Evolutionary conservation across 2,329 filamentous ascomycete species (phyloP).

Genomic region (Ustulina deusta): DNA sequence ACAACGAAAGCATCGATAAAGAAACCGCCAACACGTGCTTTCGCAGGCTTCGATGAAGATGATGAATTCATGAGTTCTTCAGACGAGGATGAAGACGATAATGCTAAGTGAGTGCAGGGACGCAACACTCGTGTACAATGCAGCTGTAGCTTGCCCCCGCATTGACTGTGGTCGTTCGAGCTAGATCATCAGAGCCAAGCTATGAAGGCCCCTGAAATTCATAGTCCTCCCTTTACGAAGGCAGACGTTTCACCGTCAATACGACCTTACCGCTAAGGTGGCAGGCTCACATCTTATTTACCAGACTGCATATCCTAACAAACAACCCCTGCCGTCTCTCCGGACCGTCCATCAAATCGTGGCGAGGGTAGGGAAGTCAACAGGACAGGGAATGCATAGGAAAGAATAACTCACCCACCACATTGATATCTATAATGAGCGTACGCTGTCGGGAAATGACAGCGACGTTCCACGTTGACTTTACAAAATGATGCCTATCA

Average conservation of each 20-base stretch:
- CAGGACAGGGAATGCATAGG: background rate
- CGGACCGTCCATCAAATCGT: background rate
- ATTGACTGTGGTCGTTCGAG: background rate
- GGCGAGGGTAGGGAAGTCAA: background rate
- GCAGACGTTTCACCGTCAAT: background rate
- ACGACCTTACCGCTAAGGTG: too few relatives aligned
- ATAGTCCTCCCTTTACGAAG: too few relatives aligned
- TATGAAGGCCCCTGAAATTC: background rate
- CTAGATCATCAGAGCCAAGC: background rate
- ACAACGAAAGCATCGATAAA: slow-evolving; percentile 57
- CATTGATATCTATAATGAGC: background rate
- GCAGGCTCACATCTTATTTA: background rate
- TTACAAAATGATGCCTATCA: background rate
- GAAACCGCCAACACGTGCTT: slow-evolving; percentile 59
- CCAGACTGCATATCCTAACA: background rate
- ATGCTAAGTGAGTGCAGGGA: slow-evolving; percentile 23
- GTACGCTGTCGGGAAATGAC: background rate
- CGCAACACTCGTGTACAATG: background rate
- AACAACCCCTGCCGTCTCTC: background rate
- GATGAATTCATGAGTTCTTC: slow-evolving; percentile 79
- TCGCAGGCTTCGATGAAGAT: slow-evolving; percentile 84
- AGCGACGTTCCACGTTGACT: background rate
- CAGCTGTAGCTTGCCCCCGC: background rate
- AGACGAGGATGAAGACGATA: slow-evolving; percentile 64
- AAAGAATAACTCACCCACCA: background rate